phyloP scores from a whole-genome alignment of 805 yeast species.

The Teunomyces kruisii region DNA sequence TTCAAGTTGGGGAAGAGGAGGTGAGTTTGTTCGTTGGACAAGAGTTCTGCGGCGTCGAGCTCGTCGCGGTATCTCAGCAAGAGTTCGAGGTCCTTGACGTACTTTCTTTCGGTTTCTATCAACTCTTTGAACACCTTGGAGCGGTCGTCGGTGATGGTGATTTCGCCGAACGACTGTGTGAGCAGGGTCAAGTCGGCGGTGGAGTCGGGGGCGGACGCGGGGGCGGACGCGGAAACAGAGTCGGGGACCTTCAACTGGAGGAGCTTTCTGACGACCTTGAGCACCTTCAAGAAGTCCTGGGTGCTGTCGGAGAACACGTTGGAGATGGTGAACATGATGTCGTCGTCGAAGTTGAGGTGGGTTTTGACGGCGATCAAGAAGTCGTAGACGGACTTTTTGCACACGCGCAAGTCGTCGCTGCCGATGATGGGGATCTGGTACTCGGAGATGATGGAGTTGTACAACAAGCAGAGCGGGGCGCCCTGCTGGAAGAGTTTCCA shows the following conservation, averaged over 20 bases:
- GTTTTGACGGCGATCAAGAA: conserved; percentile 84
- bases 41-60: conserved; percentile 59
- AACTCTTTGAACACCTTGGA: conserved; percentile 82
- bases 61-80: conserved; percentile 67
- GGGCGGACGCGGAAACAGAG: no score
- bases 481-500: conserved; percentile 91
- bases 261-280: conserved; percentile 68
- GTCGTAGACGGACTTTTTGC: conserved; percentile 87
- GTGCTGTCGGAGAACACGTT: conserved; percentile 85
- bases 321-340: conserved; percentile 83
- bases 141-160: conserved; percentile 51
- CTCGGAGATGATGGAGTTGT: conserved; percentile 60
- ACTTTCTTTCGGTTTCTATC: conserved; percentile 87
- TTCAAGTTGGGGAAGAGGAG: conserved; percentile 80
- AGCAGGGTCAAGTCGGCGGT: conserved; percentile 3
- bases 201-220: no score
- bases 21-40: conserved; percentile 78
- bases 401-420: conserved; percentile 77
- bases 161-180: conserved; percentile 16
- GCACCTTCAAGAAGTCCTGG: conserved; percentile 70
- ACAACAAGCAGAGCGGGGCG: conserved; percentile 82
- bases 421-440: conserved; percentile 62
- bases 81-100: conserved; percentile 85
- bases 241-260: conserved; percentile 18
- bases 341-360: conserved; percentile 72